Percentiles rank a stretch among this genome's conserved stretches.
phyloP scores from a whole-genome alignment of 257 asterid genomes.

The Nicotiana knightiana region DNA sequence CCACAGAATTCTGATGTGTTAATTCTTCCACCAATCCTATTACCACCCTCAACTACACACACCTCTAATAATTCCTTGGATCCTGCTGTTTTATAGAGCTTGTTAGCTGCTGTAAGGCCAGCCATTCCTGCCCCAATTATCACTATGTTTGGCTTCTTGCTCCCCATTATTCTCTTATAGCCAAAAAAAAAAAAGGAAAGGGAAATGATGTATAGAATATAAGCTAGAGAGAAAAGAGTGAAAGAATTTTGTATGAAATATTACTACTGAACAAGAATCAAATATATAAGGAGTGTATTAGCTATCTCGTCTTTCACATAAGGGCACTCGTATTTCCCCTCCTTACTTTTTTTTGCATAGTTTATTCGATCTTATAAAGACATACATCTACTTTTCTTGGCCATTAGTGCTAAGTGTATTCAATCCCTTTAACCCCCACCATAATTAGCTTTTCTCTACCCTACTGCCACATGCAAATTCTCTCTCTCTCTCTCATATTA shows the following conservation, averaged over 20 bases:
- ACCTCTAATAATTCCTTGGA: conserved; percentile 41
- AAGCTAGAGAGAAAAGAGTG: too few relatives aligned
- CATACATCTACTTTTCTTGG: conserved; percentile 24
- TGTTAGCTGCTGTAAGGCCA: conserved; percentile 77
- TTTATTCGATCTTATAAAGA: conserved; percentile 19
- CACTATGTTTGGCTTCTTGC: conserved; percentile 52
- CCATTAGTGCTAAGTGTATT: background rate
- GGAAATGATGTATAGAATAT: background rate
- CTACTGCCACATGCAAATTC: background rate
- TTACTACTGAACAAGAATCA: background rate
- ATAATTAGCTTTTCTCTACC: background rate
- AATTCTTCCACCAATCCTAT: conserved; percentile 70
- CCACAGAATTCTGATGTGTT: conserved; percentile 61
- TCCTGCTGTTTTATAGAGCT: conserved; percentile 36
- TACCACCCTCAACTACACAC: conserved; percentile 62
- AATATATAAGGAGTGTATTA: conserved; percentile 14
- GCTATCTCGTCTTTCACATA: background rate
- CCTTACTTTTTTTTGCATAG: background rate
- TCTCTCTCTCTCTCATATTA: too few relatives aligned
- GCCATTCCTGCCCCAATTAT: conserved; percentile 95
- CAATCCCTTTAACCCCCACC: background rate
- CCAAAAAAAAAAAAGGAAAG: background rate
- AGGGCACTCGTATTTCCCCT: conserved; percentile 2
- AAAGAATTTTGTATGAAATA: conserved; percentile 5
- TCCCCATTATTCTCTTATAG: conserved; percentile 31